These are phyloP conservation scores for Aquanectria penicillioides DNA, from an alignment of 2,329 filamentous ascomycete genomes.

Conservation along the genomic window DNA sequence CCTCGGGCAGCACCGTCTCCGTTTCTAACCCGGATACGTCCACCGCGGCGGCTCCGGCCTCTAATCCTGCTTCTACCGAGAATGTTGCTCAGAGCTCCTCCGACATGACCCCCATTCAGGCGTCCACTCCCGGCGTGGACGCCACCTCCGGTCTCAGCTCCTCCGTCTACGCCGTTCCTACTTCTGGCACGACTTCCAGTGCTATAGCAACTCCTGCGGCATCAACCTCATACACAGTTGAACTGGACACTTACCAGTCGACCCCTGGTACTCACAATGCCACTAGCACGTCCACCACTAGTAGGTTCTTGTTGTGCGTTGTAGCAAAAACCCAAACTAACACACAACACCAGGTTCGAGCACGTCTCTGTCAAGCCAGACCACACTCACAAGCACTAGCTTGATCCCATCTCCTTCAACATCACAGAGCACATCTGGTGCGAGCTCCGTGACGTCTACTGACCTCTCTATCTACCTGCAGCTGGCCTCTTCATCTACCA, in stretches of 20 bases:
- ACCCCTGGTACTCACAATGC: conserved; percentile 28
- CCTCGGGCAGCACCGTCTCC: conserved; percentile 50
- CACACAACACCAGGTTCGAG: conserved; percentile 13
- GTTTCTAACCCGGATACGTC: conserved; percentile 41
- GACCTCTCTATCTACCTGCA: conserved; percentile 19
- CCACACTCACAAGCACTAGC: conserved; percentile 30
- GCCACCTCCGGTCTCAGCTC: conserved; percentile 28
- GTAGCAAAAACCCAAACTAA: too few relatives aligned
- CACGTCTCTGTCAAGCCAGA: conserved; percentile 29
- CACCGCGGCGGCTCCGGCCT: conserved; percentile 36
- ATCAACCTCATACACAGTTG: conserved; percentile 11
- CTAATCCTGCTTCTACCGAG: conserved; percentile 35
- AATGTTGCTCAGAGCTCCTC: conserved; percentile 33
- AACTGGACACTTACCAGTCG: conserved; percentile 22
- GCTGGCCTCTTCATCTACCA: conserved; percentile 23
- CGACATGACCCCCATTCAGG: conserved; percentile 32
- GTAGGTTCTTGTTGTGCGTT: too few relatives aligned
- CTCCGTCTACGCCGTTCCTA: conserved; percentile 27
- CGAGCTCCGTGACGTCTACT: conserved; percentile 12
- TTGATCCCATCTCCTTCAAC: conserved; percentile 25
- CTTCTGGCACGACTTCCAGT: conserved; percentile 26
- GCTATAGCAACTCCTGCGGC: conserved; percentile 20
- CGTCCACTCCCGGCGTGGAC: conserved; percentile 27
- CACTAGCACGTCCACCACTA: conserved; percentile 24
- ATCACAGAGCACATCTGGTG: conserved; percentile 28